Evolutionary conservation across 805 yeast genomes (phyloP), one percentile per base, ranked within the genome.

Genomic region (Lipomyces mesembrius): DNA sequence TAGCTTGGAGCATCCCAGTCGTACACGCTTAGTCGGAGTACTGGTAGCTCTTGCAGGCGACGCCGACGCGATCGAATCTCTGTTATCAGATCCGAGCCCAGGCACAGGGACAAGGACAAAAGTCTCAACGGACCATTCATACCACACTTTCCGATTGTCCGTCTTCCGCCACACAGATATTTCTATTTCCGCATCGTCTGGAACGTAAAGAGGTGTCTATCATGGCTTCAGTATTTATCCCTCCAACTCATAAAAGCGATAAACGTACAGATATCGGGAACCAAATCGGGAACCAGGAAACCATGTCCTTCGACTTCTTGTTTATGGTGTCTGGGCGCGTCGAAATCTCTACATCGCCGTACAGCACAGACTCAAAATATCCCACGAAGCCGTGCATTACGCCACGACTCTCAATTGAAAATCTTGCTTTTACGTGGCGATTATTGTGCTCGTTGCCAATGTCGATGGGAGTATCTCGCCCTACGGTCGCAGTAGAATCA

Each of bases 331-430:
- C 79, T 1, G 87, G 87, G 39, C 79, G 77, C 17, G 83, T 87
- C 35, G 89, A 84, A 3, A 90, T 78, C 8, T 75, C 74, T 29
- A 87, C 79, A 58, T 86, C 88, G 0, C 83, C 84, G 75, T 87
- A 90, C n/a, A 92, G 80, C 2, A 78, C 83, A 0, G 95, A 87
- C n/a, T 82, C 82, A 74, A 93, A 93, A 74, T 81, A 87, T 0
- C 97, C 97, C 2, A 86, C 79, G 46, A 92, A 75, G 0, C 94
- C 97, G 75, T 91, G 93, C 2, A 91, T 76, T 22, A 83, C 83
- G 1, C 89, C 84, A 62, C 83, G 81, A 39, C 83, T 77, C 17
- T 81, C 79, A 5, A 84, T 79, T 59, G 79, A 79, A 67, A 66
- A 83, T 2, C 79, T 78, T 2, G 79, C 79, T 14, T 78, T 77